A percentile compares a stretch with the other conserved stretches of the same genome.
Evolutionary conservation across 805 yeast species (phyloP).

Genomic region (Zygoascus biomembranicola): DNA sequence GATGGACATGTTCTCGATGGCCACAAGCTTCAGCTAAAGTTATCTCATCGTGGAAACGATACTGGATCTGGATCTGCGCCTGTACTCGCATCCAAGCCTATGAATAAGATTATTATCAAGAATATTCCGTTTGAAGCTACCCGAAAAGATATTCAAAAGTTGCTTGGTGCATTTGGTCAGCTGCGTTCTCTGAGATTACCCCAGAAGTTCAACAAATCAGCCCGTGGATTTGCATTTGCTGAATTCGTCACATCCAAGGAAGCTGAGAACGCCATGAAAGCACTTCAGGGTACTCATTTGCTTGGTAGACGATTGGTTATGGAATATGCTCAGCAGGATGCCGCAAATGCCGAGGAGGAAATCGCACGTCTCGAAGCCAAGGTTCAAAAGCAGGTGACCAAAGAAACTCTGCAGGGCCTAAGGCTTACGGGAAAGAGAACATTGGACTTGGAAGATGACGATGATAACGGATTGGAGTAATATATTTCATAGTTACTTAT

Average conservation of each 20-base stretch:
- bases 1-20: conserved; percentile 80
- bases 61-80: conserved; percentile 12
- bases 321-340: conserved; percentile 82
- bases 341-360: conserved; percentile 80
- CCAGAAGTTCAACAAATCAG: conserved; percentile 86
- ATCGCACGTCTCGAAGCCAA: conserved; percentile 84
- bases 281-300: conserved; percentile 91
- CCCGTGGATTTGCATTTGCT: conserved; percentile 97
- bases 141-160: conserved; percentile 83
- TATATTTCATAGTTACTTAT: neutral
- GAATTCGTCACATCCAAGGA: conserved; percentile 82
- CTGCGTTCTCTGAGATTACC: conserved; percentile 93
- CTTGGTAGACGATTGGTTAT: conserved; percentile 89
- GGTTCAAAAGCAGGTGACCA: conserved; percentile 71
- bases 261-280: conserved; percentile 90
- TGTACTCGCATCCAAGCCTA: conserved; percentile 21
- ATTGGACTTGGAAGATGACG: conserved; percentile 48
- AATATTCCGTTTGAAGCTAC: conserved; percentile 95
- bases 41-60: conserved; percentile 62
- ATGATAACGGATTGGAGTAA: neutral
- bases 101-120: conserved; percentile 76
- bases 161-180: conserved; percentile 92
- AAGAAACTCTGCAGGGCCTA: conserved; percentile 60
- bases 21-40: conserved; percentile 79
- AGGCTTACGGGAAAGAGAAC: conserved; percentile 65